These are phyloP conservation scores for Aspergillus jensenii DNA, from an alignment of 2,329 filamentous ascomycete species.

Conservation along the genomic window DNA sequence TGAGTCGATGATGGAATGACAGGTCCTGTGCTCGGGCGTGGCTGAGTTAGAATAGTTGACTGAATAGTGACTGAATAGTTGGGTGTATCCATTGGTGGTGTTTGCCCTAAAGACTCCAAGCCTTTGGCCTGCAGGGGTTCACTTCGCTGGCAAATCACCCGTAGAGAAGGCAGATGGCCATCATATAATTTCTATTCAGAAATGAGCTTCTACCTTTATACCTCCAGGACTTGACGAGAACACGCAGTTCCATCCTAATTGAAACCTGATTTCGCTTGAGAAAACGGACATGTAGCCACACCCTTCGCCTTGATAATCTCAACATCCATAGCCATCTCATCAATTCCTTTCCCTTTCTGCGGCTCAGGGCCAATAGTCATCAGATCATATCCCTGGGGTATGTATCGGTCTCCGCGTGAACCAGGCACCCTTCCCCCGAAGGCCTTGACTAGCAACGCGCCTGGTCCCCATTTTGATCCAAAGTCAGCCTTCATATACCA, in stretches of 20 bases:
- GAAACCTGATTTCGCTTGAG: slow-evolving; percentile 6
- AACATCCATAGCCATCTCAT: slow-evolving; percentile 17
- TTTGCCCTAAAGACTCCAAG: too few species aligned
- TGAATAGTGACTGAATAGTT: too few species aligned
- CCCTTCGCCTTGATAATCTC: slow-evolving; percentile 15
- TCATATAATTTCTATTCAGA: too few species aligned
- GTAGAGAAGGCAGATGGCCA: too few species aligned
- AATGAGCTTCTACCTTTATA: too few species aligned
- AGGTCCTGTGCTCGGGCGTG: too few species aligned
- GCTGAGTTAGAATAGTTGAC: too few species aligned
- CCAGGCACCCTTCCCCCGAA: slow-evolving; percentile 23
- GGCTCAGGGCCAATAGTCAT: slow-evolving; percentile 20
- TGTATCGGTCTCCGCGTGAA: slow-evolving; percentile 12
- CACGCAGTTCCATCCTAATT: neutral
- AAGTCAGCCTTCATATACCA: slow-evolving; percentile 28
- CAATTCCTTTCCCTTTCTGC: slow-evolving; percentile 15
- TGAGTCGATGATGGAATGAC: too few species aligned
- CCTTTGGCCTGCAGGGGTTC: too few species aligned
- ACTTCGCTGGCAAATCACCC: too few species aligned
- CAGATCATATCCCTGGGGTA: slow-evolving; percentile 19
- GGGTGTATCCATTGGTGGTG: too few species aligned
- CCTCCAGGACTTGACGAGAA: too few species aligned
- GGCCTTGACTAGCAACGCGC: slow-evolving; percentile 17
- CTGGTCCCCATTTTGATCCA: slow-evolving; percentile 19
- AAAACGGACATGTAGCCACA: slow-evolving; percentile 17